A percentile compares a stretch with the other conserved stretches of the same genome.
These are phyloP conservation scores for Wickerhamomyces hampshirensis DNA, from an alignment of 805 yeast genomes.

Conservation along the genomic window DNA sequence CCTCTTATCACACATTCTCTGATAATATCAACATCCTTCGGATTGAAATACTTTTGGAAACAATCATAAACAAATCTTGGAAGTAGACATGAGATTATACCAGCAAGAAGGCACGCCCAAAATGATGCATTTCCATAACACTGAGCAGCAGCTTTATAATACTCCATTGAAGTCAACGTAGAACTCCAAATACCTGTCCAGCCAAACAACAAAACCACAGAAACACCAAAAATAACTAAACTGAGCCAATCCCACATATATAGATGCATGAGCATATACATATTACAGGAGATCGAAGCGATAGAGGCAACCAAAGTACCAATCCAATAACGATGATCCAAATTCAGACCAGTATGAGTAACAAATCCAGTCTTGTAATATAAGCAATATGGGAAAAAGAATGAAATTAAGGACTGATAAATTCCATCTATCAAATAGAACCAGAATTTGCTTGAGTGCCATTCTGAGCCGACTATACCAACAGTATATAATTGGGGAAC, in stretches of 20 bases:
- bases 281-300: slow-evolving; percentile 62
- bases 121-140: slow-evolving; percentile 55
- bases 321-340: slow-evolving; percentile 71
- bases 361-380: slow-evolving; percentile 40
- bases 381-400: slow-evolving; percentile 66
- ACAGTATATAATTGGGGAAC: slow-evolving; percentile 72
- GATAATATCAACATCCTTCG: slow-evolving; percentile 67
- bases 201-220: slow-evolving; percentile 55
- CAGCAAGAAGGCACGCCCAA: slow-evolving; percentile 67
- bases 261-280: slow-evolving; percentile 62
- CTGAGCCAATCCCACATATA: slow-evolving; percentile 82
- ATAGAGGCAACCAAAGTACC: slow-evolving; percentile 66
- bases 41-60: slow-evolving; percentile 45
- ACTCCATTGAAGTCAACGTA: slow-evolving; percentile 46
- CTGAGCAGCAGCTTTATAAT: slow-evolving; percentile 61
- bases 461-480: slow-evolving; percentile 70
- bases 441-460: slow-evolving; percentile 64
- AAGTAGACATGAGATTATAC: slow-evolving; percentile 56
- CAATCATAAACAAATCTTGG: slow-evolving; percentile 67
- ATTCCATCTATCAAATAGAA: slow-evolving; percentile 74
- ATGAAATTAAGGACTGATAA: slow-evolving; percentile 68
- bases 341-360: slow-evolving; percentile 47
- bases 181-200: slow-evolving; percentile 85
- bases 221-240: slow-evolving; percentile 46
- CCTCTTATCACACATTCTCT: slow-evolving; percentile 68